Conservation (phyloP, 2,329 filamentous ascomycete species). For the Myotisia sp. region DNA sequence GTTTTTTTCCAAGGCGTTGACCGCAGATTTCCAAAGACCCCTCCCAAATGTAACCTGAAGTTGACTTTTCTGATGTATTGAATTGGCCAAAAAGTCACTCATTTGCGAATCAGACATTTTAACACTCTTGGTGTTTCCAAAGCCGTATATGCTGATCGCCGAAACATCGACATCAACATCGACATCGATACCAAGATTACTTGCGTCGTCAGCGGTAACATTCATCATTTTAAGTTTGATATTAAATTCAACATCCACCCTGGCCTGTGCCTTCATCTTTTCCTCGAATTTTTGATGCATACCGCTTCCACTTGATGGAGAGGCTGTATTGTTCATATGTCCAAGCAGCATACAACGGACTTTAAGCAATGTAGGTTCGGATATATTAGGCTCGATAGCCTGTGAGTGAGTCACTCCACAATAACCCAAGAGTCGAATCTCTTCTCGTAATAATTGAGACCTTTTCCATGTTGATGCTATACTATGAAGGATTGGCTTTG, state of each 20-base stretch:
- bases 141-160: conserved; percentile 29
- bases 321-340: conserved; percentile 9
- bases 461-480: conserved; percentile 32
- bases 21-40: conserved; percentile 28
- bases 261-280: conserved; percentile 8
- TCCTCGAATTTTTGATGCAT: conserved; percentile 4
- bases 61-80: conserved; percentile 18
- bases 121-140: conserved; percentile 16
- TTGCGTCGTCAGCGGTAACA: conserved; percentile 7
- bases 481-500: conserved; percentile 28
- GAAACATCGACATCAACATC: conserved; percentile 26
- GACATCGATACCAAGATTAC: conserved; percentile 19
- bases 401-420: conserved; percentile 30
- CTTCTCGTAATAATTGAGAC: conserved; percentile 27
- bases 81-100: conserved; percentile 15
- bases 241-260: conserved; percentile 29
- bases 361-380: conserved; percentile 15
- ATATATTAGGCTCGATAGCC: conserved; percentile 15
- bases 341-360: conserved; percentile 28
- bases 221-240: conserved; percentile 17
- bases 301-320: conserved; percentile 10
- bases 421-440: conserved; percentile 31
- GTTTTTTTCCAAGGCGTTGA: conserved; percentile 22
- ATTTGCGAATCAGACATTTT: conserved; percentile 24
- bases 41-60: conserved; percentile 19